These are phyloP conservation scores for Asterella californica DNA, from an alignment of 225 moss, liverwort and hornwort species.

Conservation along the genomic window DNA sequence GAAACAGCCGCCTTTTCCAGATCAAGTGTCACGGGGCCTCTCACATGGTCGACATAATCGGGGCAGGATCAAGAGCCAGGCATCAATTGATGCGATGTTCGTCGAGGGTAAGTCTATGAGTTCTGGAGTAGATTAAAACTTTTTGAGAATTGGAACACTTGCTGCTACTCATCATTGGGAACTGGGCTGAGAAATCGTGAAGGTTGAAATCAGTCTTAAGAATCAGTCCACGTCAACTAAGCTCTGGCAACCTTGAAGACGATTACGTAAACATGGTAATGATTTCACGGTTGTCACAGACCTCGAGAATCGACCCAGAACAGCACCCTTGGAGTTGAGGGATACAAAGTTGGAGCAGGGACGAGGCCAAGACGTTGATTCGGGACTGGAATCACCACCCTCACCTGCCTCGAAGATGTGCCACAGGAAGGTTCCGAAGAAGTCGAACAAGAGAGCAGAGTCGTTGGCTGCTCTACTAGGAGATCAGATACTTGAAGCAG, in stretches of 20 bases:
- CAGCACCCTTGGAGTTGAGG: constrained; percentile 11
- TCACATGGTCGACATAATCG: constrained; percentile 9
- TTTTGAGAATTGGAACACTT: neutral
- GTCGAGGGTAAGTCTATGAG: constrained; percentile 17
- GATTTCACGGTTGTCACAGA: neutral
- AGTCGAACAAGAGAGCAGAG: constrained; percentile 14
- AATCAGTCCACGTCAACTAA: neutral
- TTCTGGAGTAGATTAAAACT: neutral
- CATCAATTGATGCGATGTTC: constrained; percentile 32
- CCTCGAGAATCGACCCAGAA: neutral
- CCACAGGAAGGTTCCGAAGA: constrained; percentile 2
- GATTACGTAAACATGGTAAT: neutral
- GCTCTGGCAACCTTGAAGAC: no score
- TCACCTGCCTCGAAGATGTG: constrained; percentile 8
- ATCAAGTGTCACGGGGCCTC: constrained; percentile 5
- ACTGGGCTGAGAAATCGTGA: neutral
- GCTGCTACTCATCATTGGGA: neutral
- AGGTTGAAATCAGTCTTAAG: neutral
- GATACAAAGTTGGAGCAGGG: constrained; percentile 13
- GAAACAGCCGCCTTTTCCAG: constrained; percentile 3
- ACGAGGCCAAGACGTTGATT: constrained; percentile 15
- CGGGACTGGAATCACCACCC: constrained; percentile 23
- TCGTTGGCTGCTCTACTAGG: constrained; percentile 27
- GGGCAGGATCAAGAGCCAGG: constrained; percentile 20
- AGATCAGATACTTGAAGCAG: constrained; percentile 40